A percentile compares a stretch with the other conserved stretches of the same genome.
Conservation (phyloP, 257 asterid genomes). For the Ehretia macrophylla region DNA sequence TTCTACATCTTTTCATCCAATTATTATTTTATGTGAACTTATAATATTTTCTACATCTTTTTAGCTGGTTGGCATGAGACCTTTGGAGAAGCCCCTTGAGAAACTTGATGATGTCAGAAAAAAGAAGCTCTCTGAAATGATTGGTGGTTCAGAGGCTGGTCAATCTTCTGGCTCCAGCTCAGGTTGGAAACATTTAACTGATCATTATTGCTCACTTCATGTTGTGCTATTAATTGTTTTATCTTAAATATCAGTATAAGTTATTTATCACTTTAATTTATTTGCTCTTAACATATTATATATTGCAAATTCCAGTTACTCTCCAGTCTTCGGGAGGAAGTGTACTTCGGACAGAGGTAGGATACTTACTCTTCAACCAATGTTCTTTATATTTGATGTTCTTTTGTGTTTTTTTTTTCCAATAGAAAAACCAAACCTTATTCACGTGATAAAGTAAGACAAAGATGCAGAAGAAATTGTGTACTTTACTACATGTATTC, state of each 20-base stretch:
- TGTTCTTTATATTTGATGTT: not conserved
- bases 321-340: constrained; percentile 58
- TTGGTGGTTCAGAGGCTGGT: constrained; percentile 70
- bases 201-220: constrained; percentile 2
- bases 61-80: constrained; percentile 98
- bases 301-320: constrained; percentile 35
- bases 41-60: constrained; percentile 7
- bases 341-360: constrained; percentile 47
- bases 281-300: constrained; percentile 5
- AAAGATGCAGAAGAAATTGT: not conserved
- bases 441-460: not conserved
- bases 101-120: constrained; percentile 90
- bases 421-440: not conserved
- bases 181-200: constrained; percentile 41
- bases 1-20: no score
- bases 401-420: not conserved
- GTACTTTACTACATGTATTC: not conserved
- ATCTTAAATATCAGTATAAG: not conserved
- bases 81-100: constrained; percentile 86
- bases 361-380: constrained; percentile 16
- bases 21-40: not conserved
- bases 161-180: constrained; percentile 40
- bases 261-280: constrained; percentile 3
- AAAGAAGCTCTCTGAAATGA: constrained; percentile 95
- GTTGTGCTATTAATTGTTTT: constrained; percentile 1